A percentile compares a stretch with the other conserved stretches of the same genome.
Conservation (phyloP, 1,139 yeast genomes). For the Yamadazyma triangularis region DNA sequence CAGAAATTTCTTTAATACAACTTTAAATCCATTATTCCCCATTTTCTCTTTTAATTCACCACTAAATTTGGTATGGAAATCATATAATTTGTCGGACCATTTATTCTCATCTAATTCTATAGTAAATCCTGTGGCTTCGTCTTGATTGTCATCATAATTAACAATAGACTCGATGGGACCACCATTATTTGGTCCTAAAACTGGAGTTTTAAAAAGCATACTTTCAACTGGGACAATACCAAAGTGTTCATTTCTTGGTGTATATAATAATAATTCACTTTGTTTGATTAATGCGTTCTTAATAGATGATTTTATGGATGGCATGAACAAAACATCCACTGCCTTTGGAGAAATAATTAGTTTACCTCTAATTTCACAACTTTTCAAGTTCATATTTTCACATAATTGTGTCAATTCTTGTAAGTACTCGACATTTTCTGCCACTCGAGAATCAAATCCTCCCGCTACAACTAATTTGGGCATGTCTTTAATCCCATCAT, state of each 20-base stretch:
- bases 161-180: slow-evolving; percentile 88
- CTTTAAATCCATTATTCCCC: slow-evolving; percentile 46
- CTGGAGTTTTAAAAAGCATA: slow-evolving; percentile 80
- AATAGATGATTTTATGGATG: slow-evolving; percentile 65
- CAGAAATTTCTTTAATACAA: slow-evolving; percentile 54
- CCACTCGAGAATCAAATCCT: slow-evolving; percentile 79
- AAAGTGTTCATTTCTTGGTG: slow-evolving; percentile 91
- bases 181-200: slow-evolving; percentile 81
- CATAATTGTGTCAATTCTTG: slow-evolving; percentile 53
- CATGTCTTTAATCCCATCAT: slow-evolving; percentile 11
- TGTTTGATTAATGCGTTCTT: slow-evolving; percentile 60
- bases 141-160: slow-evolving; percentile 32
- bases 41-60: slow-evolving; percentile 27
- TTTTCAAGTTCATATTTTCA: slow-evolving; percentile 38
- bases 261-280: slow-evolving; percentile 67
- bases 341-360: slow-evolving; percentile 31
- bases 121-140: slow-evolving; percentile 72
- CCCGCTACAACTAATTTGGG: slow-evolving; percentile 71
- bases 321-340: slow-evolving; percentile 66
- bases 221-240: slow-evolving; percentile 98
- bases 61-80: slow-evolving; percentile 29
- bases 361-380: slow-evolving; percentile 47
- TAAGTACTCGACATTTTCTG: slow-evolving; percentile 73
- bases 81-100: slow-evolving; percentile 64
- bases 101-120: slow-evolving; percentile 47